Conservation (phyloP, 257 asterid species). For the Fraxinus anomala region DNA sequence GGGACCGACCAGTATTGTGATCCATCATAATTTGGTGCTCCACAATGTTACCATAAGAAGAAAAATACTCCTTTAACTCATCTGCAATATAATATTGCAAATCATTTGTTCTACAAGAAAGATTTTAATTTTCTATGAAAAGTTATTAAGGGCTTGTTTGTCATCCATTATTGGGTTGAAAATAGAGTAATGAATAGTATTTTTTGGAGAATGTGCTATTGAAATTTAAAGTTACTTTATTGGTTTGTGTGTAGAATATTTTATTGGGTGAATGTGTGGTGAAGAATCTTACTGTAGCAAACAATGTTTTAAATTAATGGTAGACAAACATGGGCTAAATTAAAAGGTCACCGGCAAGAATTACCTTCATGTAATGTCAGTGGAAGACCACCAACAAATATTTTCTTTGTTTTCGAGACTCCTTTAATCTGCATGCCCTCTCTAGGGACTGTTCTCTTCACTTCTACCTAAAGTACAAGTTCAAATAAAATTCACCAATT, state of each 20-base stretch:
- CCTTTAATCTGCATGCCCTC: constrained; percentile 76
- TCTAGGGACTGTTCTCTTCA: constrained; percentile 92
- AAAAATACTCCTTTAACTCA: constrained; percentile 83
- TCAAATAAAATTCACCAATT: constrained; percentile 12
- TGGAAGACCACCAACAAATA: constrained; percentile 93
- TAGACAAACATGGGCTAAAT: not conserved
- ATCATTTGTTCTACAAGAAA: constrained; percentile 10
- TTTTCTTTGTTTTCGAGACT: constrained; percentile 77
- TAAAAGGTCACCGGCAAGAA: not conserved
- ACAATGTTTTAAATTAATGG: no score
- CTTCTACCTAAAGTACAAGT: constrained; percentile 73
- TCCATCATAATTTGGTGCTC: constrained; percentile 97
- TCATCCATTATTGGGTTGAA: no score
- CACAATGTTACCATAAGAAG: constrained; percentile 71
- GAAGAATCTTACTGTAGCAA: no score
- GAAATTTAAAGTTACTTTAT: no score
- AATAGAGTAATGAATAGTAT: no score
- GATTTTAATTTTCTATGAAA: constrained; percentile 1
- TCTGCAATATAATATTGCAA: constrained; percentile 38
- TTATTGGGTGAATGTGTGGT: no score
- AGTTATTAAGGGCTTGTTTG: not conserved
- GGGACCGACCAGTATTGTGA: constrained; percentile 80
- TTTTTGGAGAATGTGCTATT: no score
- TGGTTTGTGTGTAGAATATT: no score
- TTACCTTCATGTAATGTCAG: constrained; percentile 77